Percentiles rank a stretch among this genome's conserved stretches.
These are phyloP conservation scores for Chytriomyces hyalinus DNA, from an alignment of 192 early-diverging fungal genomes.

Conservation along the genomic window DNA sequence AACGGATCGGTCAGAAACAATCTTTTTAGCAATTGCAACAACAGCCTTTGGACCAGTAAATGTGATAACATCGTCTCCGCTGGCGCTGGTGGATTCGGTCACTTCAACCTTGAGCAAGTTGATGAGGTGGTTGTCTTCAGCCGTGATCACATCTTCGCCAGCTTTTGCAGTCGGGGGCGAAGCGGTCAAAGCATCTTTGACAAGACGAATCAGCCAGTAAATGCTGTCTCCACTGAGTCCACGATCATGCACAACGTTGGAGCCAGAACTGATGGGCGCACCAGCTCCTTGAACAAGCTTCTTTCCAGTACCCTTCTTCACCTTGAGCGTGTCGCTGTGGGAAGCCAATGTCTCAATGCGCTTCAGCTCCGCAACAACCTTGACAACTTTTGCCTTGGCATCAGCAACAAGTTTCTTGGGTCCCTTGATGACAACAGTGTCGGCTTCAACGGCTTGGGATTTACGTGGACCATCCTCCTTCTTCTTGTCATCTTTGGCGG, in stretches of 20 bases:
- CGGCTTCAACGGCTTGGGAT: conserved; percentile 41
- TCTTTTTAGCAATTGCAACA: conserved; percentile 47
- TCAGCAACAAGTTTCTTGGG: conserved; percentile 77
- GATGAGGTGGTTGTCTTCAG: conserved; percentile 39
- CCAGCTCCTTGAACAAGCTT: conserved; percentile 36
- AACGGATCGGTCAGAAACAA: conserved; percentile 47
- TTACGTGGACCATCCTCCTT: conserved; percentile 36
- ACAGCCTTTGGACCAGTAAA: conserved; percentile 59
- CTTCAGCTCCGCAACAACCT: conserved; percentile 71
- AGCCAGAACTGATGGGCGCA: conserved; percentile 29
- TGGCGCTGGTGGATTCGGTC: conserved; percentile 25
- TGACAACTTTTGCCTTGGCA: conserved; percentile 68
- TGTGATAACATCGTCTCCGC: conserved; percentile 44
- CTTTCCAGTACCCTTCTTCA: conserved; percentile 52
- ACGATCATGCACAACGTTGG: conserved; percentile 26
- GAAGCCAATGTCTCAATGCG: conserved; percentile 64
- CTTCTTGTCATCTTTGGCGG: conserved; percentile 52
- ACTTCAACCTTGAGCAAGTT: conserved; percentile 42
- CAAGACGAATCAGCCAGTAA: conserved; percentile 48
- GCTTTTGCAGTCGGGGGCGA: conserved; percentile 27
- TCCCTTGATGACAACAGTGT: conserved; percentile 80
- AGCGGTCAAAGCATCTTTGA: conserved; percentile 48
- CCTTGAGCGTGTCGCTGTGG: conserved; percentile 46
- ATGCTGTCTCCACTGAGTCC: conserved; percentile 26
- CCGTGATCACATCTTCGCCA: conserved; percentile 11